Evolutionary conservation across 2,329 filamentous ascomycete species (phyloP).

Genomic region (Cercospora zeae-maydis): DNA sequence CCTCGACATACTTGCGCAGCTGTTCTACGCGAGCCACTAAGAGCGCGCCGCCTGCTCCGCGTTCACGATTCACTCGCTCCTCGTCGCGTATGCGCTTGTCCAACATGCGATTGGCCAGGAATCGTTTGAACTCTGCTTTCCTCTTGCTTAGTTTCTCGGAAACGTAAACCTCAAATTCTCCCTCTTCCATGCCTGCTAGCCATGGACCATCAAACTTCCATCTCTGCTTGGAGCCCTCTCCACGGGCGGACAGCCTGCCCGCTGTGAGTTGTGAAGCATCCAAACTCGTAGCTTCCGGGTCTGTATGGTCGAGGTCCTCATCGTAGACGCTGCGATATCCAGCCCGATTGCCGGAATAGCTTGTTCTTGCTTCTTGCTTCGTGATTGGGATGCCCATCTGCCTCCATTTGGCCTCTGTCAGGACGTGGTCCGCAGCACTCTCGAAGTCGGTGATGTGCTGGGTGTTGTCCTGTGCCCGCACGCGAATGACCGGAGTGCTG

Average conservation of each 20-base stretch:
- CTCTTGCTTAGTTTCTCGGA: conserved; percentile 37
- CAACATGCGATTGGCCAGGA: conserved; percentile 28
- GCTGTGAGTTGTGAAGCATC: background rate
- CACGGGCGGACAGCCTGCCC: background rate
- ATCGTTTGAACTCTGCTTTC: conserved; percentile 32
- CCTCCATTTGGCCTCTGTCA: conserved; percentile 80
- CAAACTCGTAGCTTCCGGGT: conserved; percentile 18
- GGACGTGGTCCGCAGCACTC: conserved; percentile 74
- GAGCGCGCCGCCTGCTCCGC: conserved; percentile 17
- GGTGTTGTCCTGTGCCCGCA: conserved; percentile 75
- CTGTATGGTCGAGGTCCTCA: conserved; percentile 44
- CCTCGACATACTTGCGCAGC: conserved; percentile 26
- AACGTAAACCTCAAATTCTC: conserved; percentile 54
- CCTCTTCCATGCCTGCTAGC: conserved; percentile 53
- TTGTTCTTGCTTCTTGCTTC: conserved; percentile 37
- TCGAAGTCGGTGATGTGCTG: conserved; percentile 88
- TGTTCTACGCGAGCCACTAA: conserved; percentile 14
- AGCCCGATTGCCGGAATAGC: conserved; percentile 14
- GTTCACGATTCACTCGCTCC: conserved; percentile 18
- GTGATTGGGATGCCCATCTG: conserved; percentile 73
- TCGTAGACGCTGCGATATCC: conserved; percentile 40
- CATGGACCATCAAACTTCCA: conserved; percentile 60
- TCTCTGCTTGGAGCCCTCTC: conserved; percentile 37
- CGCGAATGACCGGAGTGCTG: conserved; percentile 69
- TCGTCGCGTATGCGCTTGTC: conserved; percentile 25